Percentiles rank a stretch among this genome's conserved stretches.
Conservation (phyloP, 2,329 filamentous ascomycete species). For the Madurella mycetomatis region DNA sequence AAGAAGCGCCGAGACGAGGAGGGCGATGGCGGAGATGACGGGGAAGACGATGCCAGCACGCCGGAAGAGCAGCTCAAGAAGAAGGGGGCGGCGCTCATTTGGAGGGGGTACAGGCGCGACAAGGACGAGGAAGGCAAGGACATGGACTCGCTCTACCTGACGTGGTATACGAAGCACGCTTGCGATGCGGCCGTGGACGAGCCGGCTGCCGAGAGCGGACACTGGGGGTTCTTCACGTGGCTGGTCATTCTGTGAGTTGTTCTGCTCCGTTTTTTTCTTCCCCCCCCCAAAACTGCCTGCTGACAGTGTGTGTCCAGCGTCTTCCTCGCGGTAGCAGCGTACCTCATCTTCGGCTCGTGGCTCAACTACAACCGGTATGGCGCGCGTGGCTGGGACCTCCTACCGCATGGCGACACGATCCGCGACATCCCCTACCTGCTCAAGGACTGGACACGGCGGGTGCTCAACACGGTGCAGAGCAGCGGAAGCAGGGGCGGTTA, state of each 20-base stretch:
- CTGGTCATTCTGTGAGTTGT: slow-evolving; percentile 78
- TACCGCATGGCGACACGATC: slow-evolving; percentile 89
- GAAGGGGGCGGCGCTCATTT: slow-evolving; percentile 62
- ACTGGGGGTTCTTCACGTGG: slow-evolving; percentile 98
- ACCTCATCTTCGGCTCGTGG: slow-evolving; percentile 97
- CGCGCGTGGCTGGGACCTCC: slow-evolving; percentile 87
- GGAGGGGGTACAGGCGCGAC: slow-evolving; percentile 73
- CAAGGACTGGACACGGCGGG: slow-evolving; percentile 78
- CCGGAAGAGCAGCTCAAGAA: slow-evolving; percentile 52
- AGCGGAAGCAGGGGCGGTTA: slow-evolving; percentile 84
- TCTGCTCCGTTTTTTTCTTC: background rate
- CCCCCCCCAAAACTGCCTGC: background rate
- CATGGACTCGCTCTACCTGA: slow-evolving; percentile 58
- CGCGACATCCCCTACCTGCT: slow-evolving; percentile 88
- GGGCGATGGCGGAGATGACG: slow-evolving; percentile 31
- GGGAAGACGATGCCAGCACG: slow-evolving; percentile 35
- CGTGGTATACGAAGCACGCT: slow-evolving; percentile 84
- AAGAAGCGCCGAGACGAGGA: slow-evolving; percentile 20
- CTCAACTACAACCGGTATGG: slow-evolving; percentile 98
- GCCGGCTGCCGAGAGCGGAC: slow-evolving; percentile 42
- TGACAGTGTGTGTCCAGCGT: slow-evolving; percentile 47
- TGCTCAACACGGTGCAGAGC: slow-evolving; percentile 80
- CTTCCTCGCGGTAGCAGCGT: slow-evolving; percentile 80
- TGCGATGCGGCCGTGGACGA: slow-evolving; percentile 56
- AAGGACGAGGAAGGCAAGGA: slow-evolving; percentile 50